These are phyloP conservation scores for Apiotrichum montevideense DNA, from an alignment of 1,284 basidiomycete species.

Conservation along the genomic window DNA sequence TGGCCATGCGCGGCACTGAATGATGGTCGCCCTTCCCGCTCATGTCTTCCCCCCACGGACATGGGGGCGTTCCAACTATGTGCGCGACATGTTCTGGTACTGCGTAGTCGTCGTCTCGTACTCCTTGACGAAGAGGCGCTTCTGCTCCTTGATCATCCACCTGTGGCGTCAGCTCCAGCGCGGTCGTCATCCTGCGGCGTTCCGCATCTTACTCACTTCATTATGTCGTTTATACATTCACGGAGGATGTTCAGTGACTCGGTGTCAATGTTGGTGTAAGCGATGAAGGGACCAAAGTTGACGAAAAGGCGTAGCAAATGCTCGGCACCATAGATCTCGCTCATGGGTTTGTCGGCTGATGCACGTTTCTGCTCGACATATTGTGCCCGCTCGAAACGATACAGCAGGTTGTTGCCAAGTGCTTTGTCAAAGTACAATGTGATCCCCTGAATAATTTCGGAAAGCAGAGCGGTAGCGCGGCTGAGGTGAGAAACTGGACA, in stretches of 20 bases:
- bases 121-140: slow-evolving; percentile 46
- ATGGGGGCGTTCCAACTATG: slow-evolving; percentile 20
- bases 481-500: slow-evolving; percentile 43
- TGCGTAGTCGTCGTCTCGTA: slow-evolving; percentile 48
- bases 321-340: slow-evolving; percentile 87
- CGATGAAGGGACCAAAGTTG: slow-evolving; percentile 65
- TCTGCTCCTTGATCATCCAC: slow-evolving; percentile 50
- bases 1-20: no score
- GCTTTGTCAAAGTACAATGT: slow-evolving; percentile 89
- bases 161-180: slow-evolving; percentile 17
- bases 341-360: slow-evolving; percentile 74
- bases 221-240: slow-evolving; percentile 84
- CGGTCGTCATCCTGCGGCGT: not conserved
- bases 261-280: slow-evolving; percentile 81
- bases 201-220: slow-evolving; percentile 58
- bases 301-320: slow-evolving; percentile 86
- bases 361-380: slow-evolving; percentile 75
- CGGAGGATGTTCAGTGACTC: slow-evolving; percentile 76
- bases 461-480: slow-evolving; percentile 54
- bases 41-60: not conserved
- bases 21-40: no score
- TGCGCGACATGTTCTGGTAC: slow-evolving; percentile 45
- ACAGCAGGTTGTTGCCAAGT: slow-evolving; percentile 83
- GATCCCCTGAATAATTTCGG: slow-evolving; percentile 82
- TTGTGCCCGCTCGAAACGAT: slow-evolving; percentile 88